phyloP scores from a whole-genome alignment of 768 basidiomycete genomes.

The Suillus bovinus region DNA sequence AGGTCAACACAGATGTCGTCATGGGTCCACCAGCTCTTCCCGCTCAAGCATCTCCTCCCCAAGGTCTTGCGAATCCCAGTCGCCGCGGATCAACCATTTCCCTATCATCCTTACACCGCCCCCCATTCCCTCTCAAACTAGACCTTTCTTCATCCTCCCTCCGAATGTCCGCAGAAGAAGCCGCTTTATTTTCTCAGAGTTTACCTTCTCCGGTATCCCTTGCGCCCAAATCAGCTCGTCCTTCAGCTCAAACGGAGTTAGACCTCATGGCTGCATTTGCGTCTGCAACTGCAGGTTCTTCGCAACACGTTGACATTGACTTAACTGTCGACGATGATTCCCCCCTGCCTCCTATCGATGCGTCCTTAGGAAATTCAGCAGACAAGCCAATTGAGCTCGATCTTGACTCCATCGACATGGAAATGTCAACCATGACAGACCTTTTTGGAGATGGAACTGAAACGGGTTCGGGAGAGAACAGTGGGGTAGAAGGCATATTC shows the following conservation, averaged over 20 bases:
- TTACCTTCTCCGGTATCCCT: constrained; percentile 76
- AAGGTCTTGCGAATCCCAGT: constrained; percentile 32
- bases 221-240: constrained; percentile 76
- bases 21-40: constrained; percentile 32
- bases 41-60: constrained; percentile 36
- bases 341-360: constrained; percentile 28
- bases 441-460: constrained; percentile 55
- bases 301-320: constrained; percentile 52
- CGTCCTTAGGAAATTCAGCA: constrained; percentile 56
- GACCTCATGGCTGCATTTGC: constrained; percentile 69
- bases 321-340: constrained; percentile 48
- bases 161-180: constrained; percentile 65
- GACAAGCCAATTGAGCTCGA: constrained; percentile 85
- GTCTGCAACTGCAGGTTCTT: constrained; percentile 35
- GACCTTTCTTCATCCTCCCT: constrained; percentile 74
- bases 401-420: constrained; percentile 66
- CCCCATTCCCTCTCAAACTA: constrained; percentile 70
- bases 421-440: constrained; percentile 50
- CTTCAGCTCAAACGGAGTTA: constrained; percentile 53
- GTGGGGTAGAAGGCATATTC: constrained; percentile 50
- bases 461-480: constrained; percentile 34
- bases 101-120: constrained; percentile 76
- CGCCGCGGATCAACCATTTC: constrained; percentile 79
- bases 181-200: constrained; percentile 54
- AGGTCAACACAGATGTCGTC: constrained; percentile 17